Conservation (phyloP, 257 asterid genomes). For the Plectranthus barbatus region DNA sequence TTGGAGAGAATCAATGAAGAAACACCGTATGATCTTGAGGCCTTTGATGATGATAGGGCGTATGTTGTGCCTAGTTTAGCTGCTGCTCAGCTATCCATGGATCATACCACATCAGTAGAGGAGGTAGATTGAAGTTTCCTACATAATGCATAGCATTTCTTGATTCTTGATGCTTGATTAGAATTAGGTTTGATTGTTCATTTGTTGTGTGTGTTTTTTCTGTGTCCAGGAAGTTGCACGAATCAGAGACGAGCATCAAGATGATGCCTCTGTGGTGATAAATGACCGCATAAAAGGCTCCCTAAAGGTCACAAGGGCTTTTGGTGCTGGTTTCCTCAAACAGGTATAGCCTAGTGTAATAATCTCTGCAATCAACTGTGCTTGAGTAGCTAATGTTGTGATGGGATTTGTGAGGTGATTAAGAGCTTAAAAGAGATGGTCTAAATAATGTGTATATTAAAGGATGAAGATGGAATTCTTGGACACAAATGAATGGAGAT, state of each 20-base stretch:
- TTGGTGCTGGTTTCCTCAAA: slow-evolving; percentile 93
- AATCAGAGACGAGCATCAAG: slow-evolving; percentile 58
- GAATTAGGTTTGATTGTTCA: background rate
- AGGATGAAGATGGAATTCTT: no score
- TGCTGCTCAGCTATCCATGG: slow-evolving; percentile 64
- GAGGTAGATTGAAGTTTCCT: slow-evolving; percentile 35
- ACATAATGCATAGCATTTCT: no score
- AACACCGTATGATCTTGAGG: slow-evolving; percentile 43
- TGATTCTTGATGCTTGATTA: no score
- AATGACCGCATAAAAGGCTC: slow-evolving; percentile 90
- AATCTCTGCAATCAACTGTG: background rate
- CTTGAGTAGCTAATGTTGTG: background rate
- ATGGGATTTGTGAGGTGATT: no score
- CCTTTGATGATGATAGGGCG: slow-evolving; percentile 28
- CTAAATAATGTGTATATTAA: no score
- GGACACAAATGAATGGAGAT: no score
- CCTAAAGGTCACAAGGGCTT: slow-evolving; percentile 79
- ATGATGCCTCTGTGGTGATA: slow-evolving; percentile 51
- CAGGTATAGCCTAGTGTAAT: slow-evolving; percentile 39
- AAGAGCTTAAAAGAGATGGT: no score
- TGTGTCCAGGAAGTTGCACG: slow-evolving; percentile 55
- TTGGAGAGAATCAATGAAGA: slow-evolving; percentile 85
- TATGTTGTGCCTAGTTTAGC: slow-evolving; percentile 30
- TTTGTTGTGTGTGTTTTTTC: background rate
- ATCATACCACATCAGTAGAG: slow-evolving; percentile 69